phyloP scores from a whole-genome alignment of 257 asterid genomes.

The Cynanchum wilfordii region DNA sequence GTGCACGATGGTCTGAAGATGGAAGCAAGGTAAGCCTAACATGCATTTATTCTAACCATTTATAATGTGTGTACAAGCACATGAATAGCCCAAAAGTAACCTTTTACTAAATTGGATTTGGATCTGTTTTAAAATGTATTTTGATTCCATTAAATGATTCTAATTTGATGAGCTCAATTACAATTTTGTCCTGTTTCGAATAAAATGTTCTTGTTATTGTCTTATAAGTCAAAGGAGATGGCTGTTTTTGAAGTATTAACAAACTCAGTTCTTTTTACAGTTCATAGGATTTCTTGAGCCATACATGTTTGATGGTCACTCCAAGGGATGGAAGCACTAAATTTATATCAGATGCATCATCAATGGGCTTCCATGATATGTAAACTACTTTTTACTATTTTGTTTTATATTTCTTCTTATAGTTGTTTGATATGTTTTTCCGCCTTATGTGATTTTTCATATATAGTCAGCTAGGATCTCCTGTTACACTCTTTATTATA shows the following conservation, averaged over 20 bases:
- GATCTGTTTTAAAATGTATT: too few species aligned
- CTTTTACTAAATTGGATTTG: too few species aligned
- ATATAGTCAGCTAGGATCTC: too few species aligned
- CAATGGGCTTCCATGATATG: neutral
- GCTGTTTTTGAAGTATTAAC: constrained; percentile 1
- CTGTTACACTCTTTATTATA: too few species aligned
- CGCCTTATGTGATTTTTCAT: neutral
- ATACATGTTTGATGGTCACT: constrained; percentile 54
- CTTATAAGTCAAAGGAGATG: neutral
- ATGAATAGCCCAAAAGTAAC: constrained; percentile 7
- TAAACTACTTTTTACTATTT: neutral
- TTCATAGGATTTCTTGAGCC: constrained; percentile 91
- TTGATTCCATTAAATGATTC: too few species aligned
- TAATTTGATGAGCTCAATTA: too few species aligned
- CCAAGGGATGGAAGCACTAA: constrained; percentile 68
- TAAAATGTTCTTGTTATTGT: neutral
- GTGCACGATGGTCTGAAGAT: constrained; percentile 83
- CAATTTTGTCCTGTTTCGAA: too few species aligned
- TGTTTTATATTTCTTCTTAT: neutral
- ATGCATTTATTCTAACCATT: neutral
- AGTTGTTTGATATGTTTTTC: neutral
- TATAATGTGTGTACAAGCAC: neutral
- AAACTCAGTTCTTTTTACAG: constrained; percentile 34
- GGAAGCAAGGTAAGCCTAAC: constrained; percentile 54
- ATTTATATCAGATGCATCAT: neutral